Base-by-base conservation (phyloP, 768 basidiomycete species). In the Amanita thiersii region DNA sequence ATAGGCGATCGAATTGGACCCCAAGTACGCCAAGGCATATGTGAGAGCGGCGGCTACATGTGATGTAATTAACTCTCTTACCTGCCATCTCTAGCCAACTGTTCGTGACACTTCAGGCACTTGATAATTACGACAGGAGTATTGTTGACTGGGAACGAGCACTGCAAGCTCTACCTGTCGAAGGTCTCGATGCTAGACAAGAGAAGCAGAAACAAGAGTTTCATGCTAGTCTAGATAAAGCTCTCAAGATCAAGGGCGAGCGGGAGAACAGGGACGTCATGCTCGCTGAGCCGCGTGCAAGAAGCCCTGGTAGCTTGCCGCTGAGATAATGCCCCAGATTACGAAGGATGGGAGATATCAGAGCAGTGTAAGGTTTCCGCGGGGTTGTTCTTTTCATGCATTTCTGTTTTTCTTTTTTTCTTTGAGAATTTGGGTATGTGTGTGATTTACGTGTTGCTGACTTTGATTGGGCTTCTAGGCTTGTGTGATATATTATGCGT, bases 161-260 rank as follows among this genome's bases (percentile, higher is more conserved):
- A 0, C 34, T 68, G 2, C 34, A 47, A 1, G 58, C 55, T 19
- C 54, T 69, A 2, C 50, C 58, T 10, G 47, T 58, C 0, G 44
- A 40, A 4, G 53, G 58, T 7, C 26, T 28, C 26, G n/a, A n/a
- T 51, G 53, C 26, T 28, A 39, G 14, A 57, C 64, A 1, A 57
- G 54, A 4, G 45, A 53, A 2, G 48, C 52, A 1, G 58, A 72
- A 21, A 46, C 55, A 46, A 54, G 50, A 25, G 64, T 69, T 34
- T 61, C 59, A 36, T 47, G 49, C 1, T 64, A 68, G 46, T 68
- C 66, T 39, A 42, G 52, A 5, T 52, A 52, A 0, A 53, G 55
- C 7, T 44, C 66, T 56, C 25, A 56, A 56, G 28, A 55, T 56
- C 5, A 44, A 56, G 40, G 44, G 37, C 9, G 46, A 23, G n/a